Evolutionary conservation across 345 rosid species (phyloP), one percentile per base, ranked within the genome.

Genomic region (Cardamine chenopodiifolia): DNA sequence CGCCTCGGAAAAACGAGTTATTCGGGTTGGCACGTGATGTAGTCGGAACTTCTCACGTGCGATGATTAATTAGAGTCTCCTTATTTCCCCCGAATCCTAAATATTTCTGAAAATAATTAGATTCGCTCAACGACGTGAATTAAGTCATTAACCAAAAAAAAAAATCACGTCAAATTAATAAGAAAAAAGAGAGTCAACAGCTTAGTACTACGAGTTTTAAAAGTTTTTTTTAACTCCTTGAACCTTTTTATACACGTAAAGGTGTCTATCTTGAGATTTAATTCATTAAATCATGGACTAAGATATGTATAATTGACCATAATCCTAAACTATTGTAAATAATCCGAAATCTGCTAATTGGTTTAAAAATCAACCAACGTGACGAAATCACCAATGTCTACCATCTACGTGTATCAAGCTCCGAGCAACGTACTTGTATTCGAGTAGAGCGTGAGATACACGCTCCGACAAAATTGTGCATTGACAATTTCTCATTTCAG

Each of bases 31-130:
- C 79, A 76, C 79, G 79, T 76, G 79, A 19, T 53, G 17, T 76
- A 39, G 75, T 69, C 80, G 22, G 49, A 11, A 2, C 8, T 62
- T 70, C 80, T 62, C 80, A 76, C 75, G 80, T 76, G 80, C 53
- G 4, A 62, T 8, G 34, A 45, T 54, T 45, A 32, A 28, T 66
- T 19, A 55, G 2, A 34, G 45, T 63, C 70, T 14, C 35, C 12
- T 14, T 2, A 4, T 35, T 8, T 13, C 6, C 17, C 32, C 47
- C 6, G 0, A 28, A 11, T 68, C n/a, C n/a, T 5, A 5, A 44
- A 8, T 63, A 28, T 9, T 54, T 50, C 18, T 45, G 0, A 7
- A 31, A 35, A 4, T 39, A 8, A 12, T 72, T 25, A 49, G 32
- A 72, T 72, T 60, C 40, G 15, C 44, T 8, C 15, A 6, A 52